Base-by-base conservation (phyloP, 441 rosid species). In the Erodium moschatum region DNA sequence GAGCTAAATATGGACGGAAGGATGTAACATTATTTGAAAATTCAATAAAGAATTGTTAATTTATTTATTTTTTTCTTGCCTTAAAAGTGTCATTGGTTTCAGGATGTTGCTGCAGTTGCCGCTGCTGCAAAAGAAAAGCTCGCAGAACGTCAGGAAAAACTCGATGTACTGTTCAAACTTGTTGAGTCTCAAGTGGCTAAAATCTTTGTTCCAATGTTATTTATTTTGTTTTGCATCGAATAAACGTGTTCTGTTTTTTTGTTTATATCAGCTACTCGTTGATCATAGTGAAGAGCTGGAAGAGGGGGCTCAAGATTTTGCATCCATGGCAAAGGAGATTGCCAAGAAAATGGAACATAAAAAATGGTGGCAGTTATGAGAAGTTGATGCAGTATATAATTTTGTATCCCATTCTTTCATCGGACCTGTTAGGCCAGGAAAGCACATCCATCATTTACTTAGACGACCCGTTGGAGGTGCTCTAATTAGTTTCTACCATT, bases 281-380 rank as follows among this genome's bases (percentile, higher is more conserved):
- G 78, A 77, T 68, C 85, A 87, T 0, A 86, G 92, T 1, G 85
- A 85, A 60, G 98, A 94, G 86, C 87, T 94, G 65, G 92, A 87
- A 74, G 83, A 68, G 1, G 89, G 89, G 65, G 96, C 98, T 61
- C 84, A 89, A 74, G 78, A 83, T 81, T 91, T 91, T 69, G 90
- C 96, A 50, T 81, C 91, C 1, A 72, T 89, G 88, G 96, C 96
- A 18, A 68, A 68, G 4, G 92, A 93, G 76, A 92, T 93, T 68
- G 96, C 85, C 66, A 91, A 82, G 80, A 86, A 77, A 74, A 91
- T 91, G 96, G 97, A 91, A 77, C 85, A 85, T 74, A 96, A 93
- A 2, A 91, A 88, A 81, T 94, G 96, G 97, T 94, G 97, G 97
- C 82, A 89, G 65, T 71, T 91, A 68, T 88, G 82, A 84, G 72